Conservation (phyloP, 257 asterid species). For the Capsicum rhomboideum region DNA sequence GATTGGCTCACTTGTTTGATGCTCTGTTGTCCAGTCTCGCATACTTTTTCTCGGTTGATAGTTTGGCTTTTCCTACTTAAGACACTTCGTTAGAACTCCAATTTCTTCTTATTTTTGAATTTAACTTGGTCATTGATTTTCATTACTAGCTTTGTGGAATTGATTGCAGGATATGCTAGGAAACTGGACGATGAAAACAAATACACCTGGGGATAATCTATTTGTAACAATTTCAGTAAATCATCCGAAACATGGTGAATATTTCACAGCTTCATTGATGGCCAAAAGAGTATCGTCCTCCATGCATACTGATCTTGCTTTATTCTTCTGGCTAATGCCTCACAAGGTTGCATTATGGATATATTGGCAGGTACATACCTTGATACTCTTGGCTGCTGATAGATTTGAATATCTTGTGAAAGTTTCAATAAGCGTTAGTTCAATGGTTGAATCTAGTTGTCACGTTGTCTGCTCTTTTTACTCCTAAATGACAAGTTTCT, state of each 20-base stretch:
- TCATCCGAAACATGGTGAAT: slow-evolving; percentile 86
- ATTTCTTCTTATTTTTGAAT: not conserved
- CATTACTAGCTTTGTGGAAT: not conserved
- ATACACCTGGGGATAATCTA: slow-evolving; percentile 59
- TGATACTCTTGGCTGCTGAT: not conserved
- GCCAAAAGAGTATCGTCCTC: slow-evolving; percentile 56
- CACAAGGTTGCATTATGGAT: slow-evolving; percentile 92
- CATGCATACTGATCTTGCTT: slow-evolving; percentile 34
- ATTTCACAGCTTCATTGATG: slow-evolving; percentile 79
- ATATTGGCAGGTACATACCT: slow-evolving; percentile 87
- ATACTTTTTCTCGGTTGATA: not conserved
- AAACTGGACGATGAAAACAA: slow-evolving; percentile 64
- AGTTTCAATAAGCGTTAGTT: not conserved
- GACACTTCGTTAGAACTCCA: not conserved
- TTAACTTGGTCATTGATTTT: not conserved
- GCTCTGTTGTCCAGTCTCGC: not conserved
- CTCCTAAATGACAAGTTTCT: too few relatives aligned
- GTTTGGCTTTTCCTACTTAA: not conserved
- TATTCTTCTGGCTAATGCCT: slow-evolving; percentile 96
- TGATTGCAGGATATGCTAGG: slow-evolving; percentile 81
- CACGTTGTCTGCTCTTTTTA: too few relatives aligned
- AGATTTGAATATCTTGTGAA: not conserved
- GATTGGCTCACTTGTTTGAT: not conserved
- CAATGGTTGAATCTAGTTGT: not conserved
- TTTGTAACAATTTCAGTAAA: slow-evolving; percentile 59